These are phyloP conservation scores for Globisporangium nagaii DNA, from an alignment of 352 stramenopile species.

Conservation along the genomic window DNA sequence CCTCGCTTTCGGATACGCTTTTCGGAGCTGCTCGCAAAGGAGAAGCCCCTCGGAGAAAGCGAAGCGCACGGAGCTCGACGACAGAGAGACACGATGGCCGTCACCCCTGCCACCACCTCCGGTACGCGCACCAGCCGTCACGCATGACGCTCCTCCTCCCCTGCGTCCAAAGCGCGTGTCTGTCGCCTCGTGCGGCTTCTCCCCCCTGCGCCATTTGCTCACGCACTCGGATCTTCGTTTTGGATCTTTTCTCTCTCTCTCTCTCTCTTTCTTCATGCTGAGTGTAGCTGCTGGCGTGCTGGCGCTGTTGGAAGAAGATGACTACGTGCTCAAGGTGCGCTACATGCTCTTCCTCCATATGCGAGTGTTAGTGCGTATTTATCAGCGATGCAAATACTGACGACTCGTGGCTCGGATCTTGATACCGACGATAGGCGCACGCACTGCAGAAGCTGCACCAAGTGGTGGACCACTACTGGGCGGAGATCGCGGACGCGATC, in stretches of 20 bases:
- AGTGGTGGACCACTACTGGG: slow-evolving; percentile 93
- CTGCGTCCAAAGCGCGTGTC: not conserved
- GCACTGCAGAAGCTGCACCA: slow-evolving; percentile 89
- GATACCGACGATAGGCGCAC: slow-evolving; percentile 77
- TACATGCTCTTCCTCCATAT: too few relatives aligned
- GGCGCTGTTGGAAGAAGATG: slow-evolving; percentile 89
- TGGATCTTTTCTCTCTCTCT: slow-evolving; percentile 17
- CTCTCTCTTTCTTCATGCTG: not conserved
- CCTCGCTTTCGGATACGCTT: slow-evolving; percentile 7
- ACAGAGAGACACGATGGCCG: slow-evolving; percentile 6
- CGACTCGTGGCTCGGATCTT: slow-evolving; percentile 6
- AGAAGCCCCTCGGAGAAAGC: slow-evolving; percentile 3
- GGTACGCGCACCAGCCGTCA: not conserved
- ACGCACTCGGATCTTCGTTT: not conserved
- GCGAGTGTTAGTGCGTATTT: too few relatives aligned
- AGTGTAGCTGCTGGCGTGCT: slow-evolving; percentile 78
- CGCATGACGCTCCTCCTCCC: not conserved
- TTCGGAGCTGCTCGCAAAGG: slow-evolving; percentile 11
- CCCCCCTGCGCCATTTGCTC: not conserved
- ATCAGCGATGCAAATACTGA: not conserved
- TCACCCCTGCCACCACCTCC: slow-evolving; percentile 8
- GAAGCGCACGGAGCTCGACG: not conserved
- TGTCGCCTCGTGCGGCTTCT: not conserved
- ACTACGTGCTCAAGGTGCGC: slow-evolving; percentile 82
- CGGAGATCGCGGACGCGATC: slow-evolving; percentile 90